phyloP scores from a whole-genome alignment of 148 eudicot genomes.

The Camellia japonica region DNA sequence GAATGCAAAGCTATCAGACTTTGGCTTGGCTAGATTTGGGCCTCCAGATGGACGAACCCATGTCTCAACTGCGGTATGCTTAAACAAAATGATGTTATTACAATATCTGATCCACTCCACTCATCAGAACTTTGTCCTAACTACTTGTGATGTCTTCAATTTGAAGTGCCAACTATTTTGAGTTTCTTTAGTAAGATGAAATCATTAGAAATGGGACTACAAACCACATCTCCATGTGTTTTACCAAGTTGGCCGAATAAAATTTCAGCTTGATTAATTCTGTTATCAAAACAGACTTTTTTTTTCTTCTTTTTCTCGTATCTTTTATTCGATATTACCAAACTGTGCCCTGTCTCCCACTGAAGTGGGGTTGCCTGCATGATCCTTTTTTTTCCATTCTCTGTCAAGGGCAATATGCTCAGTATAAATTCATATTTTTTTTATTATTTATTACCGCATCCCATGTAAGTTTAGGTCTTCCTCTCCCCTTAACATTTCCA shows the following conservation, averaged over 20 bases:
- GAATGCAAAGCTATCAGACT: slow-evolving; percentile 80
- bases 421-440: too few relatives aligned
- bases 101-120: neutral
- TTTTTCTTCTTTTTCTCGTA: too few relatives aligned
- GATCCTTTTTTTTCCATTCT: too few relatives aligned
- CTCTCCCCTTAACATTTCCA: too few relatives aligned
- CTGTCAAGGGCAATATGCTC: too few relatives aligned
- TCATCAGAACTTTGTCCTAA: neutral
- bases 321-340: neutral
- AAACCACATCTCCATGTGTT: neutral
- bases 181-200: neutral
- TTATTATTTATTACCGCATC: too few relatives aligned
- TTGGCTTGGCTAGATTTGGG: slow-evolving; percentile 81
- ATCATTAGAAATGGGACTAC: neutral
- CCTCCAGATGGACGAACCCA: slow-evolving; percentile 73
- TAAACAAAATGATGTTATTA: neutral
- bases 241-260: neutral
- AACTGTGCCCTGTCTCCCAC: too few relatives aligned
- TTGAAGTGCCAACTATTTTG: neutral
- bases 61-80: slow-evolving; percentile 77
- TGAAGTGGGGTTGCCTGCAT: too few relatives aligned
- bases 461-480: too few relatives aligned
- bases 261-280: neutral
- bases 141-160: neutral
- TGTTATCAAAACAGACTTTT: neutral